A percentile compares a stretch with the other conserved stretches of the same genome.
Conservation (phyloP, 1,139 yeast species). For the Debaryomyces subglobosus region DNA sequence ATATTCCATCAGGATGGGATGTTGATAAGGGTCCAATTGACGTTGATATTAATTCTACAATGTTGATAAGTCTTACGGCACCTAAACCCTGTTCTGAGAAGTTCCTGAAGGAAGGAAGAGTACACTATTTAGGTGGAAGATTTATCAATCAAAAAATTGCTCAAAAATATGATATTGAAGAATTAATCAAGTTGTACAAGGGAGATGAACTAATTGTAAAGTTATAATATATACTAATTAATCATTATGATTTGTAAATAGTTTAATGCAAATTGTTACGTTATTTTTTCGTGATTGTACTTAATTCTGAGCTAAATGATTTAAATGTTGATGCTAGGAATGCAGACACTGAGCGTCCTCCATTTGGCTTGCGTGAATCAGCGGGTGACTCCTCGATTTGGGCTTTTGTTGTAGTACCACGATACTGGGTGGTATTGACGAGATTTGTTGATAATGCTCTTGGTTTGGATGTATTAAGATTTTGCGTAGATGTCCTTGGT, state of each 20-base stretch:
- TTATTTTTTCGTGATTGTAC: background rate
- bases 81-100: conserved; percentile 83
- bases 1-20: conserved; percentile 97
- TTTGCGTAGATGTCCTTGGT: too few relatives aligned
- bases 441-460: background rate
- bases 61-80: conserved; percentile 83
- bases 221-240: conserved; percentile 16
- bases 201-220: conserved; percentile 44
- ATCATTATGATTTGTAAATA: background rate
- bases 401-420: background rate
- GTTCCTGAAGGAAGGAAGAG: conserved; percentile 34
- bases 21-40: conserved; percentile 79
- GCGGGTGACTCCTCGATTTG: background rate
- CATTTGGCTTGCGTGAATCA: background rate
- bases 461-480: background rate
- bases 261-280: background rate
- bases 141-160: conserved; percentile 73
- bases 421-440: background rate
- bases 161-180: conserved; percentile 67
- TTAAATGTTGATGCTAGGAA: background rate
- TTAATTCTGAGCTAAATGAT: background rate
- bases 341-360: background rate
- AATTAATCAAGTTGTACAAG: conserved; percentile 32
- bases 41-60: conserved; percentile 57
- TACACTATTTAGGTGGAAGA: conserved; percentile 89